Percentiles rank a stretch among this genome's conserved stretches.
Conservation (phyloP, 2,329 filamentous ascomycete genomes). For the Claviceps monticola region DNA sequence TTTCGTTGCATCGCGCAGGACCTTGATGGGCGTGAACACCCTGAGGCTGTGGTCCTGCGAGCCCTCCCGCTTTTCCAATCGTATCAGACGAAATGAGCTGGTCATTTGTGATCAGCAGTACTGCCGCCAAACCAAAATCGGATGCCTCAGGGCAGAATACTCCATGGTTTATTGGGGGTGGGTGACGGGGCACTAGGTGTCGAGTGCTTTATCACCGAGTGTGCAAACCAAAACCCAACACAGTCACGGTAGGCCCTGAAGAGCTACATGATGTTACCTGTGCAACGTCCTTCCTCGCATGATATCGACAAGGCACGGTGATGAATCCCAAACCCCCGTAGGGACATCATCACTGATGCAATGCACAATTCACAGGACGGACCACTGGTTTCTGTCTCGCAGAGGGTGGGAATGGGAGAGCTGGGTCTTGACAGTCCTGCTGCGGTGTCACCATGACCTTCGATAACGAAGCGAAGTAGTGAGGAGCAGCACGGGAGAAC, state of each 20-base stretch:
- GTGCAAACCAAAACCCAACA: neutral
- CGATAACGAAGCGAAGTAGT: neutral
- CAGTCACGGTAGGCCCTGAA: neutral
- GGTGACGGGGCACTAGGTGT: neutral
- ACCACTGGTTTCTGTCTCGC: neutral
- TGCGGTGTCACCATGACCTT: neutral
- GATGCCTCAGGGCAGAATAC: too few relatives aligned
- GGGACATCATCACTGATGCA: neutral
- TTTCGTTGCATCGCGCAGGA: too few relatives aligned
- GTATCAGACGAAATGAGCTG: neutral
- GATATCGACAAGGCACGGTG: neutral
- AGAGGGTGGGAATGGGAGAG: neutral
- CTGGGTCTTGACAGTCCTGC: neutral
- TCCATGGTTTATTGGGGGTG: too few relatives aligned
- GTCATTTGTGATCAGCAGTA: too few relatives aligned
- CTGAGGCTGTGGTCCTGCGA: neutral
- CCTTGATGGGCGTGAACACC: neutral
- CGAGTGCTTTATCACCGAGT: neutral
- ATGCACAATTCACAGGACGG: neutral
- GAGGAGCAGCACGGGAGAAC: neutral
- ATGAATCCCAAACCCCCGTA: too few relatives aligned
- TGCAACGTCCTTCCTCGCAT: neutral
- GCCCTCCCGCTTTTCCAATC: neutral
- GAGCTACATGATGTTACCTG: neutral
- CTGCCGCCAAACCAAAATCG: neutral